A percentile compares a stretch with the other conserved stretches of the same genome.
Conservation (phyloP, 2,329 filamentous ascomycete species). For the Lanzia echinophila region DNA sequence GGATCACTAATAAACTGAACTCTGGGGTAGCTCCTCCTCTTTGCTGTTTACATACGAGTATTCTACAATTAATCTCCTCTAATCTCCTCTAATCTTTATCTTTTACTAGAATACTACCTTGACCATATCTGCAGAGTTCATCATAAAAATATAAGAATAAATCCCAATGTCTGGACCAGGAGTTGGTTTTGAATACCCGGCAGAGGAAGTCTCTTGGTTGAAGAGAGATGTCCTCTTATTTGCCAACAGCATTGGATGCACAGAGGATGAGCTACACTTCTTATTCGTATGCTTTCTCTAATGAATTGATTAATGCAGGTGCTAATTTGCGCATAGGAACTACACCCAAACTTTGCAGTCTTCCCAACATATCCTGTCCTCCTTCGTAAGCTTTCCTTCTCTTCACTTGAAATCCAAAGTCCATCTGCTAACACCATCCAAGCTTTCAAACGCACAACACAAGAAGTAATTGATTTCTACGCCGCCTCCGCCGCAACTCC, state of each 20-base stretch:
- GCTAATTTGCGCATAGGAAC: conserved; percentile 50
- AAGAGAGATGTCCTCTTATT: conserved; percentile 87
- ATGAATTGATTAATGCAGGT: neutral
- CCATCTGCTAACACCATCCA: conserved; percentile 7
- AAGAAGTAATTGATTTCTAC: conserved; percentile 67
- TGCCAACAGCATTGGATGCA: conserved; percentile 81
- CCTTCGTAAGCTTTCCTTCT: conserved; percentile 16
- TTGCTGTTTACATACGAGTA: neutral
- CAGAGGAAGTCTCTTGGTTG: conserved; percentile 71
- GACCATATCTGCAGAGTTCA: neutral
- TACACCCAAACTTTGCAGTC: conserved; percentile 77
- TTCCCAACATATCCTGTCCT: conserved; percentile 61
- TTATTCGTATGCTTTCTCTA: conserved; percentile 60
- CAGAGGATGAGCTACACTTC: conserved; percentile 80
- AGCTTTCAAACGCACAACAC: conserved; percentile 60
- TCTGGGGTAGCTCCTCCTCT: conserved; percentile 6
- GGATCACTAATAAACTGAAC: neutral
- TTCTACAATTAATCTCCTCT: neutral
- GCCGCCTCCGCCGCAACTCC: conserved; percentile 44
- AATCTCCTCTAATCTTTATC: no score
- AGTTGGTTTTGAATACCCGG: conserved; percentile 73
- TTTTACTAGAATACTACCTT: neutral
- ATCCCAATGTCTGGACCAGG: conserved; percentile 35
- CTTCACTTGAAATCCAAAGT: neutral
- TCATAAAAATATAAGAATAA: conserved; percentile 8